Evolutionary conservation across 1,284 basidiomycete species (phyloP).

Genomic region (Puccinia triticina): DNA sequence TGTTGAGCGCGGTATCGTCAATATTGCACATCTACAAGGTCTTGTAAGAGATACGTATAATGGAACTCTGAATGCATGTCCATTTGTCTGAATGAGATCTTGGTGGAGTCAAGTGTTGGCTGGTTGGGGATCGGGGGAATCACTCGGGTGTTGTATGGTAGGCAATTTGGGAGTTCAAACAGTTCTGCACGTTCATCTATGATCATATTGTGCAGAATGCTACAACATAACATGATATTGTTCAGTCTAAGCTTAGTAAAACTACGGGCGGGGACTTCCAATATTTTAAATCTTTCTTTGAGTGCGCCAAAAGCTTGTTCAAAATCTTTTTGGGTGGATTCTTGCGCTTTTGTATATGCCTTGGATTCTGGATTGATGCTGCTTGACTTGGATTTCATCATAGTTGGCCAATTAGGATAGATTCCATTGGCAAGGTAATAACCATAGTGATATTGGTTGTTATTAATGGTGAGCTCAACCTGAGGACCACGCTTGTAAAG

Average conservation of each 20-base stretch:
- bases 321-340: background rate
- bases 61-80: background rate
- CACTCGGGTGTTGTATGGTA: background rate
- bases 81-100: background rate
- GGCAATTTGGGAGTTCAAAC: background rate
- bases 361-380: background rate
- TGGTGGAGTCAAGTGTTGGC: background rate
- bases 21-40: background rate
- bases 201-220: slow-evolving; percentile 13
- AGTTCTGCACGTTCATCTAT: background rate
- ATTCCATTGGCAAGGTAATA: no score
- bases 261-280: background rate
- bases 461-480: no score
- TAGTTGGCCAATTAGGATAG: no score
- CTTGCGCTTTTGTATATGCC: background rate
- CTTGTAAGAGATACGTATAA: background rate
- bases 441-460: no score
- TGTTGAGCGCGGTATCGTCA: background rate
- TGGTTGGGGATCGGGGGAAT: background rate
- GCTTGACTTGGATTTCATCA: background rate
- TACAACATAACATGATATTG: background rate
- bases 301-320: background rate
- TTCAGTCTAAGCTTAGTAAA: background rate
- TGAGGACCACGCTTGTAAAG: no score
- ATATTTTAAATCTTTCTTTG: slow-evolving; percentile 7